Conservation (phyloP, 2,329 filamentous ascomycete genomes). For the Paracoccidioides brasiliensis region DNA sequence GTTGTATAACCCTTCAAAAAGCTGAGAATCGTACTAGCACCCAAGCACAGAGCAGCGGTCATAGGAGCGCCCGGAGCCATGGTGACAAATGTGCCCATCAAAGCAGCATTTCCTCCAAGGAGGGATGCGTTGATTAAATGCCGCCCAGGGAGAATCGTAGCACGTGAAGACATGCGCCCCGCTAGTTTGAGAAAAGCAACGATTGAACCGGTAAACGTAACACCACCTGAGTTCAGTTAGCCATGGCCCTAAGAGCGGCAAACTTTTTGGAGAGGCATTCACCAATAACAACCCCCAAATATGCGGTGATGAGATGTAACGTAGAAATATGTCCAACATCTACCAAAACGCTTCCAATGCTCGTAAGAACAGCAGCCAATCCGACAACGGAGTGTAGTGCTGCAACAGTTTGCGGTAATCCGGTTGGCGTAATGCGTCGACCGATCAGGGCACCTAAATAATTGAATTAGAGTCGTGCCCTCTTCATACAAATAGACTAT, state of each 20-base stretch:
- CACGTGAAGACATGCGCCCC: conserved; percentile 67
- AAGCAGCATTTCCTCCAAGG: conserved; percentile 62
- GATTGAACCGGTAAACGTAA: conserved; percentile 83
- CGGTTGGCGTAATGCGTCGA: conserved; percentile 74
- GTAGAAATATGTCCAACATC: conserved; percentile 58
- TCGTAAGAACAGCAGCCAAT: conserved; percentile 75
- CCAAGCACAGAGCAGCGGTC: conserved; percentile 65
- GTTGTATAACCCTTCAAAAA: conserved; percentile 82
- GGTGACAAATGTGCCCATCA: conserved; percentile 71
- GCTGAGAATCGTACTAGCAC: conserved; percentile 62
- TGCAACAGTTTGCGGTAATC: conserved; percentile 78
- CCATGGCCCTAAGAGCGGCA: not conserved
- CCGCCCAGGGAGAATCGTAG: conserved; percentile 57
- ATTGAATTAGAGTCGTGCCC: conserved; percentile 6
- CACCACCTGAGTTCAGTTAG: conserved; percentile 40
- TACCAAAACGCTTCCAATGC: conserved; percentile 72
- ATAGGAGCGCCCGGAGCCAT: conserved; percentile 67
- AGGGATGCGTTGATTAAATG: conserved; percentile 64
- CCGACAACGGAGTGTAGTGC: conserved; percentile 84
- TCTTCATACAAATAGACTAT: conserved; percentile 5
- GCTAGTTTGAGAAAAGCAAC: conserved; percentile 82
- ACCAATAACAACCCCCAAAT: conserved; percentile 74
- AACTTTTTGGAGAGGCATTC: conserved; percentile 6
- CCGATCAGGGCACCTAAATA: conserved; percentile 56
- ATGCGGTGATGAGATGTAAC: conserved; percentile 73